phyloP scores from a whole-genome alignment of 352 stramenopile species.

The Pythium vanterpoolii region DNA sequence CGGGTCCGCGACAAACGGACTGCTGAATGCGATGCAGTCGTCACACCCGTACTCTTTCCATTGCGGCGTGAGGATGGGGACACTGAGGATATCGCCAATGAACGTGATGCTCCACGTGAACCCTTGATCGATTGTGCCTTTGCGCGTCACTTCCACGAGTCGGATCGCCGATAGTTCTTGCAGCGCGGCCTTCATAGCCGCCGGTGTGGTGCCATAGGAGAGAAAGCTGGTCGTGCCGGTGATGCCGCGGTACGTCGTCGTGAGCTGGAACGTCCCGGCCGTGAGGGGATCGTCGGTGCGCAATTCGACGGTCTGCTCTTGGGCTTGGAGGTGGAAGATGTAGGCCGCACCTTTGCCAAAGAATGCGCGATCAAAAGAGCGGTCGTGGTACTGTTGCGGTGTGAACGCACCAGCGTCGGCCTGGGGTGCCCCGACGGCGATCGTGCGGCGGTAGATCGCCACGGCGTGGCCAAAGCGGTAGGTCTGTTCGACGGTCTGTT shows the following conservation, averaged over 20 bases:
- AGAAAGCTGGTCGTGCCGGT: slow-evolving; percentile 56
- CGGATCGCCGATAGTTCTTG: slow-evolving; percentile 77
- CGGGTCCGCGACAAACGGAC: slow-evolving; percentile 49
- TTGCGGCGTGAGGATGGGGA: slow-evolving; percentile 53
- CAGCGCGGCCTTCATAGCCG: slow-evolving; percentile 73
- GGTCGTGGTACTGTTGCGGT: slow-evolving; percentile 50
- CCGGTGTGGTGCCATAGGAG: slow-evolving; percentile 58
- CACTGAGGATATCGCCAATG: slow-evolving; percentile 62
- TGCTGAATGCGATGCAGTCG: slow-evolving; percentile 77
- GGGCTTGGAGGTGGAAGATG: slow-evolving; percentile 70
- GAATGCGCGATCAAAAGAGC: slow-evolving; percentile 51
- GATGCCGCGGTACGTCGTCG: slow-evolving; percentile 55
- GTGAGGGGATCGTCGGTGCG: slow-evolving; percentile 59
- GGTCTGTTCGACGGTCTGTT: slow-evolving; percentile 72
- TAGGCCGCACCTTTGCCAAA: slow-evolving; percentile 75
- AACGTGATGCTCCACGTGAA: slow-evolving; percentile 84
- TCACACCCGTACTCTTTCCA: slow-evolving; percentile 66
- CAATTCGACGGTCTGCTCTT: slow-evolving; percentile 64
- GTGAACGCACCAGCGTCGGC: slow-evolving; percentile 69
- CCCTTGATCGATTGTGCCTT: slow-evolving; percentile 66
- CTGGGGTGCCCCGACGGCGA: slow-evolving; percentile 89
- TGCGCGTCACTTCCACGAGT: slow-evolving; percentile 77
- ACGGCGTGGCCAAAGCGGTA: slow-evolving; percentile 89
- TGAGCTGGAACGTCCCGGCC: slow-evolving; percentile 72
- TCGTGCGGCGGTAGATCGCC: slow-evolving; percentile 75